Evolutionary conservation across 352 stramenopile species (phyloP).

Genomic region (Globisporangium middletonii): DNA sequence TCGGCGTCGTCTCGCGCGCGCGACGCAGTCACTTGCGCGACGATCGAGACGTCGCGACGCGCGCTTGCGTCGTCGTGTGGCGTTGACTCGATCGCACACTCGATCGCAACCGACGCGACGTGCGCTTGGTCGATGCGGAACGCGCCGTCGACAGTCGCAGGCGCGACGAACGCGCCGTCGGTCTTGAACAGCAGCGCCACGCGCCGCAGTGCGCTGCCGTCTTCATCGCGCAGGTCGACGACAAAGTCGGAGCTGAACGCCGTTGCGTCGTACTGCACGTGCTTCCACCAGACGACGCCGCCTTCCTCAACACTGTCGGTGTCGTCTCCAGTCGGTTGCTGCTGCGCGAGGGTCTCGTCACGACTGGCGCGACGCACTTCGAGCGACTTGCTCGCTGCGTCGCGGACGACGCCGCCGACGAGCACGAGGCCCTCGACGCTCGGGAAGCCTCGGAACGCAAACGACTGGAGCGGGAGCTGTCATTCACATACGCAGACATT

Average conservation of each 20-base stretch:
- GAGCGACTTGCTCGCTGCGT: slow-evolving; percentile 26
- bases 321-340: neutral
- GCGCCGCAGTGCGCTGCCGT: neutral
- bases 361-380: slow-evolving; percentile 4
- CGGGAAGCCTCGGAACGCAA: slow-evolving; percentile 38
- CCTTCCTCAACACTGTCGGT: slow-evolving; percentile 10
- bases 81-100: slow-evolving; percentile 13
- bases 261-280: slow-evolving; percentile 30
- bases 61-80: slow-evolving; percentile 15
- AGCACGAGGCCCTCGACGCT: slow-evolving; percentile 24
- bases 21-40: slow-evolving; percentile 14
- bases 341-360: too few relatives aligned
- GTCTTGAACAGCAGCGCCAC: slow-evolving; percentile 34
- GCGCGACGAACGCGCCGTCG: slow-evolving; percentile 18
- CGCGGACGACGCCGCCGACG: slow-evolving; percentile 15
- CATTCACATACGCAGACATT: neutral
- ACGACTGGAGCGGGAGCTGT: slow-evolving; percentile 55
- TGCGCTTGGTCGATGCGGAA: slow-evolving; percentile 30
- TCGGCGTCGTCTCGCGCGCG: slow-evolving; percentile 19
- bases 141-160: slow-evolving; percentile 24
- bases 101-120: slow-evolving; percentile 8
- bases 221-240: slow-evolving; percentile 20
- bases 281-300: slow-evolving; percentile 42
- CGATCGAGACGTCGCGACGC: slow-evolving; percentile 22
- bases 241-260: slow-evolving; percentile 40